A percentile compares a stretch with the other conserved stretches of the same genome.
Conservation (phyloP, 352 stramenopile genomes). For the Pythium dissotocum region DNA sequence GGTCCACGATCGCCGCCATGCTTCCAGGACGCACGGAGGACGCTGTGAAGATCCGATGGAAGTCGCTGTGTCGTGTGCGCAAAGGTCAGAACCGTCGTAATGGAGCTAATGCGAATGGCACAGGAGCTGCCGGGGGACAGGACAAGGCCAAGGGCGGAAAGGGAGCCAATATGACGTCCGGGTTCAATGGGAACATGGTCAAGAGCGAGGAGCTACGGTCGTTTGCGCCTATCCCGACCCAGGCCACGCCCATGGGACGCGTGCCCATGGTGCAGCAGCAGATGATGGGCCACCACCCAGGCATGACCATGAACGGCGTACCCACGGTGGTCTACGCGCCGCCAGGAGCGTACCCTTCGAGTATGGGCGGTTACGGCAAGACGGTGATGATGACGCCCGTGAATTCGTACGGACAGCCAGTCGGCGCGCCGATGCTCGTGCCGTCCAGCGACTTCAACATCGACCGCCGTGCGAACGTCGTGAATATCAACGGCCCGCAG, state of each 20-base stretch:
- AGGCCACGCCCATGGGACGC: constrained; percentile 34
- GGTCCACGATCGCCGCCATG: constrained; percentile 89
- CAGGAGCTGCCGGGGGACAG: not conserved
- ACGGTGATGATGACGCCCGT: constrained; percentile 23
- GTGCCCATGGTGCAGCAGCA: constrained; percentile 28
- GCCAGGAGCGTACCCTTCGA: constrained; percentile 9
- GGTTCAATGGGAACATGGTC: constrained; percentile 53
- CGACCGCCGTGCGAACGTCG: constrained; percentile 47
- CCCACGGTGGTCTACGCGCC: constrained; percentile 23
- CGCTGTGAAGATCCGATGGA: constrained; percentile 92
- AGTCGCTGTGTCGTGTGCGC: constrained; percentile 81
- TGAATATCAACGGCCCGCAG: constrained; percentile 34
- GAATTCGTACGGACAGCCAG: constrained; percentile 44
- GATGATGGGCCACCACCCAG: constrained; percentile 23
- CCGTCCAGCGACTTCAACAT: constrained; percentile 36
- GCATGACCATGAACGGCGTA: constrained; percentile 10
- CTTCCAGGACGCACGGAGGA: constrained; percentile 89
- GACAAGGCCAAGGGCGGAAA: constrained; percentile 11
- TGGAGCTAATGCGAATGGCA: not conserved
- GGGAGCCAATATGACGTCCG: not conserved
- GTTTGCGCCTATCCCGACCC: constrained; percentile 48
- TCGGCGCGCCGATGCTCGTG: constrained; percentile 26
- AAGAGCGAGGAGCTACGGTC: constrained; percentile 68
- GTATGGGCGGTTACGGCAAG: constrained; percentile 19
- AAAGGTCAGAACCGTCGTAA: constrained; percentile 44